Evolutionary conservation across 495 filamentous ascomycete genomes (phyloP).

Genomic region (Hyaloscypha bicolor): DNA sequence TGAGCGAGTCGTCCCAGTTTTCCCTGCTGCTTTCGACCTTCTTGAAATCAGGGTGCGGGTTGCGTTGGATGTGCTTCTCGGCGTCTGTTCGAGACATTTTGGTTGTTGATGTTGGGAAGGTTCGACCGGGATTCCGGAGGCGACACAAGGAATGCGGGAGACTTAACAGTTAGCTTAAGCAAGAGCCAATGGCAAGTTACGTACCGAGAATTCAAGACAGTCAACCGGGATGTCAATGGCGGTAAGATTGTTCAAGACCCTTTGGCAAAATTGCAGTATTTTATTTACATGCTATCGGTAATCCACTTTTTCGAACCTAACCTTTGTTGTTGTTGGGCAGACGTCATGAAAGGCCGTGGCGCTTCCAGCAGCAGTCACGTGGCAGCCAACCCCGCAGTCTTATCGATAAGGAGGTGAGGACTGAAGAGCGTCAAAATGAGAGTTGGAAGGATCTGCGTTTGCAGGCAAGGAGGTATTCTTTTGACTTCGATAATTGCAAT

Average conservation of each 20-base stretch:
- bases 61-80: constrained; percentile 57
- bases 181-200: background rate
- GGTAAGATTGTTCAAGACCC: background rate
- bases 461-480: too few species aligned
- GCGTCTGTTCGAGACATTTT: constrained; percentile 21
- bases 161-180: background rate
- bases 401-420: background rate
- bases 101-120: constrained; percentile 7
- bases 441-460: too few species aligned
- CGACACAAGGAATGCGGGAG: background rate
- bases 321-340: too few species aligned
- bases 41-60: constrained; percentile 77
- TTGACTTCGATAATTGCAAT: too few species aligned
- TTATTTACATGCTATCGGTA: background rate
- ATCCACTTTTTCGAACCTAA: background rate
- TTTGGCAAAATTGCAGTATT: background rate
- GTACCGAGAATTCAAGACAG: background rate
- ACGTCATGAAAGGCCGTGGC: background rate
- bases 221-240: background rate
- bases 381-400: background rate
- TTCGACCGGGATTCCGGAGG: background rate
- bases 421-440: too few species aligned
- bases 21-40: constrained; percentile 72
- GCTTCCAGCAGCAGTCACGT: background rate
- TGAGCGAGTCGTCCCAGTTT: constrained; percentile 56